phyloP scores from a whole-genome alignment of 805 yeast genomes.

The Wickerhamiella azymoides region DNA sequence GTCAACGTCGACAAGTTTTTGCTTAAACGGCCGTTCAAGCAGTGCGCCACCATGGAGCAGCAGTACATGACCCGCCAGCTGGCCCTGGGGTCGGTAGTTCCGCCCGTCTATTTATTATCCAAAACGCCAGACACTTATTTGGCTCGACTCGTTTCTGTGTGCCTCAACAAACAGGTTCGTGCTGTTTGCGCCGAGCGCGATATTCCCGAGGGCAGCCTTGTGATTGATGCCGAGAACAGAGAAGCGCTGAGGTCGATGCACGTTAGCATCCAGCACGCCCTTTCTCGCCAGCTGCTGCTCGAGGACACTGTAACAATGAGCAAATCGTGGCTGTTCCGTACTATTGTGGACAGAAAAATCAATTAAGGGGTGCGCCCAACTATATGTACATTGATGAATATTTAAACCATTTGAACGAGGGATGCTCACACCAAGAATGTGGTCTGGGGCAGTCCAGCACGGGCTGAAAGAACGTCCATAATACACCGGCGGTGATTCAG shows the following conservation, averaged over 20 bases:
- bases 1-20: slow-evolving; percentile 32
- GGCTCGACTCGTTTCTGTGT: neutral
- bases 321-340: neutral
- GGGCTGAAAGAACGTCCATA: slow-evolving; percentile 1
- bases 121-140: neutral
- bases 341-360: neutral
- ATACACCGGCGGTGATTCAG: slow-evolving; percentile 16
- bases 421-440: neutral
- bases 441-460: neutral
- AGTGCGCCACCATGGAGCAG: slow-evolving; percentile 22
- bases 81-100: slow-evolving; percentile 12
- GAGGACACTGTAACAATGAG: neutral
- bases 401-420: too few relatives aligned
- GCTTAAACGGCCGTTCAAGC: slow-evolving; percentile 58
- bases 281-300: neutral
- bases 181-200: neutral
- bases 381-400: neutral
- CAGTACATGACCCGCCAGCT: slow-evolving; percentile 20
- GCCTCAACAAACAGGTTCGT: neutral
- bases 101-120: slow-evolving; percentile 17
- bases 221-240: neutral
- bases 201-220: neutral
- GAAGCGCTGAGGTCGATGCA: neutral
- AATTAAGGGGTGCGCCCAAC: neutral
- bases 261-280: neutral